Base-by-base conservation (phyloP, 345 rosid species). In the Anacardium occidentale region DNA sequence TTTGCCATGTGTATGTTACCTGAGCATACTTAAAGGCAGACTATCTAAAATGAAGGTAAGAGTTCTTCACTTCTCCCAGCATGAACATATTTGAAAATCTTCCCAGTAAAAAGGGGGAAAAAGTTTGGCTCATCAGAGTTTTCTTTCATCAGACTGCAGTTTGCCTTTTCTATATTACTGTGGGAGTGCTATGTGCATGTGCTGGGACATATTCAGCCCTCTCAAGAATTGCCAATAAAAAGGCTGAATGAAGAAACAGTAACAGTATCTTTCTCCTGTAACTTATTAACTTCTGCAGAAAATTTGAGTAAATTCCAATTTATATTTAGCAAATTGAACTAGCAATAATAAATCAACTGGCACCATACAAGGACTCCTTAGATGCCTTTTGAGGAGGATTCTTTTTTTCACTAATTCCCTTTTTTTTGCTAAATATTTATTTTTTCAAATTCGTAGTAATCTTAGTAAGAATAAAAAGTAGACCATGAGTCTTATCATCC, bases 141-240 rank as follows among this genome's bases (percentile, higher is more conserved):
- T 69, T 17, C 32, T 12, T 17, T 40, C 10, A 66, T 52, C 96
- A 91, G 98, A 78, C 79, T 20, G 83, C 78, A 34, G 63, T 76
- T 57, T 91, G 96, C 83, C 13, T 75, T 1, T 74, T 76, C 81
- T 84, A 79, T 55, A 83, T 87, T 68, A 15, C 77, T 57, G 71
- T 89, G 21, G 98, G 93, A 32, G 4, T 86, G 66, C 58, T 79
- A 47, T 74, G 88, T 75, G 87, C 88, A 44, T 74, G 80, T 62
- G 21, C 83, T 29, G 98, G 96, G 53, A 94, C 97, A 52, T 90
- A 88, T 78, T 81, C 98, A 55, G 80, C 94, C 4, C 45, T 94
- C 59, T 0, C 67, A 66, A 86, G 86, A 77, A 79, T 91, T 75
- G 86, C 79, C 9, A 24, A 74, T 40, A 67, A 76, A 61, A 56